Base-by-base conservation (phyloP, 352 stramenopile species). In the Elongisporangium senticosum region DNA sequence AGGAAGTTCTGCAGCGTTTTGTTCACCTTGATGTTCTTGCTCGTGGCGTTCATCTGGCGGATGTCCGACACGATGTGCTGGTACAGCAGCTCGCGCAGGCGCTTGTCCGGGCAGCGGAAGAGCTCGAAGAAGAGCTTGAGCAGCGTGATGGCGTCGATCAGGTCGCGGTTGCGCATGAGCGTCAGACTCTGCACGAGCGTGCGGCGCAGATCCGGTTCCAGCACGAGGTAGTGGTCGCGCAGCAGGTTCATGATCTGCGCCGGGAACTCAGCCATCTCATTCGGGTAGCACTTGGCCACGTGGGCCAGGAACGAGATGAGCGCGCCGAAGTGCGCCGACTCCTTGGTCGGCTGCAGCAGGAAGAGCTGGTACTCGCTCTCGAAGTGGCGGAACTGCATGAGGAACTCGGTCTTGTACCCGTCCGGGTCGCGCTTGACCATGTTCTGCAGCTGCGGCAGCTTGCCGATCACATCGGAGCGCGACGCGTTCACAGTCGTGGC, bases 361-460 rank as follows among this genome's bases (percentile, higher is more conserved):
- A 99, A 96, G 60, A 99, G 95, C 61, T 96, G 83, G 64, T 98
- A 91, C 73, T 99, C 90, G 63, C 90, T 98, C 71, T 98, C 78
- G 63, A 98, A 98, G 74, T 98, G 95, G 39, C 92, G 92, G 55
- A 96, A 59, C 78, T 99, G 96, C 73, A 98, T 97, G 67, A 98
- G 82, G 75, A 99, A 99, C 79, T 99, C 97, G 57, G 96, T 93
- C 53, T 86, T 80, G 81, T 99, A 99, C 54, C 87, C 94, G 48
- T 83, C 63, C 8, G 96, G 96, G 72, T 99, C 97, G 28, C 97
- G 90, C 81, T 99, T 99, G 39, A 98, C 96, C 66, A 99, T 91
- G 81, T 99, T 99, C 84, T 99, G 97, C 51, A 99, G 83, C 79
- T 98, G 93, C 58, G 95, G 90, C 50, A 98, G 77, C 79, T 96